Evolutionary conservation across 1,284 basidiomycete genomes (phyloP), one percentile per base, ranked within the genome.

Genomic region (Crepidotus sp.): DNA sequence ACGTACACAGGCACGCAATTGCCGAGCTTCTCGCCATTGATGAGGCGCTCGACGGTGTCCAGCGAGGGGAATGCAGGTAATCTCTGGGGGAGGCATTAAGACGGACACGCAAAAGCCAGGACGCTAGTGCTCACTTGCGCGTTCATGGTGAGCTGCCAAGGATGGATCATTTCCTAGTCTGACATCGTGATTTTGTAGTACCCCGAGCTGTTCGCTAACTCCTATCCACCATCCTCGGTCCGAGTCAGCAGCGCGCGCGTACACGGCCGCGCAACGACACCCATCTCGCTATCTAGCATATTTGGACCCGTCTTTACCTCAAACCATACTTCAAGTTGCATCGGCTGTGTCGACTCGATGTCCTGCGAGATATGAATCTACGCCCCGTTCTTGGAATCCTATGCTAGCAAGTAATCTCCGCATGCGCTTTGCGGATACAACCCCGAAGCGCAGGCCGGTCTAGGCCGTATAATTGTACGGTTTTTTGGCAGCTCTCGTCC

Each of bases 1-100:
- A 94, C 76, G 65, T 83, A 98, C 53, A 98, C 78, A 13, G 95
- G 95, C 31, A 98, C 78, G 58, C 86, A 92, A 61, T 95, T 95
- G 59, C 93, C 92, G 45, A 67, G 70, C 63, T 87, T 84, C 62
- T 89, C 82, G 36, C 76, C 71, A 46, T 86, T 66, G 48, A 90
- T 79, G 52, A 88, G 71, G 50, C 74, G 73, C 62, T 89, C 83
- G 42, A 90, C 72, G 15, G 69, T 71, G 7, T 74, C 70, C 24
- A 87, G 69, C n/a, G 85, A 67, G 9, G 86, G 86, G 52, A 69
- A 69, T 10, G 82, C 76, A 31, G 73, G 69, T 29, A 86, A 62
- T 61, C 71, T 79, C 84, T 87, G 54, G 22, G 27, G 6, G 27
- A 30, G 17, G 22, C 18, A 36, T 41, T 22, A 36, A 45, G 3